Conservation (phyloP, 192 early-diverging fungal genomes). For the Geranomyces variabilis region DNA sequence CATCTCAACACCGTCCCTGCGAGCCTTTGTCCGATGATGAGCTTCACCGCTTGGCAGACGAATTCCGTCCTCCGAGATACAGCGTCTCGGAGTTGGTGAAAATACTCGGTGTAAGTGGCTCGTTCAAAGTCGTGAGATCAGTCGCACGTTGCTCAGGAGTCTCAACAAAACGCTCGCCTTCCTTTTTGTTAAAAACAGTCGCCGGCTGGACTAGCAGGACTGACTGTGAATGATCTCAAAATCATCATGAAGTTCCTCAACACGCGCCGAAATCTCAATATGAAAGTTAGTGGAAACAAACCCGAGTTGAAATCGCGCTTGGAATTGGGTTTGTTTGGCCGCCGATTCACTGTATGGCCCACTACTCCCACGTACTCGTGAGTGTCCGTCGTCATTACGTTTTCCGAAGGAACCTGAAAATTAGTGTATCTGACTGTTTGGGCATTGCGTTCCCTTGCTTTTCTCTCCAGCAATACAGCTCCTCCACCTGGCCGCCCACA, state of each 20-base stretch:
- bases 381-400: too few relatives aligned
- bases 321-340: background rate
- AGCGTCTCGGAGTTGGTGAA: background rate
- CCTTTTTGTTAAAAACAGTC: too few relatives aligned
- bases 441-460: too few relatives aligned
- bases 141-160: background rate
- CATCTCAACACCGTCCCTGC: background rate
- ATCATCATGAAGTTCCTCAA: slow-evolving; percentile 9
- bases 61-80: background rate
- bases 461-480: background rate
- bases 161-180: too few relatives aligned
- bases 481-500: background rate
- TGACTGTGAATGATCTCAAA: background rate
- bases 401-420: too few relatives aligned
- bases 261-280: background rate
- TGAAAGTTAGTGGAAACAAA: slow-evolving; percentile 2
- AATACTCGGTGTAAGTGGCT: background rate
- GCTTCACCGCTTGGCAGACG: background rate
- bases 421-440: too few relatives aligned
- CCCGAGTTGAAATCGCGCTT: background rate
- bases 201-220: too few relatives aligned
- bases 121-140: background rate
- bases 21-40: background rate
- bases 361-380: too few relatives aligned
- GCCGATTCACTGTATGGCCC: too few relatives aligned